Base-by-base conservation (phyloP, 257 asterid species). In the Phtheirospermum japonicum region DNA sequence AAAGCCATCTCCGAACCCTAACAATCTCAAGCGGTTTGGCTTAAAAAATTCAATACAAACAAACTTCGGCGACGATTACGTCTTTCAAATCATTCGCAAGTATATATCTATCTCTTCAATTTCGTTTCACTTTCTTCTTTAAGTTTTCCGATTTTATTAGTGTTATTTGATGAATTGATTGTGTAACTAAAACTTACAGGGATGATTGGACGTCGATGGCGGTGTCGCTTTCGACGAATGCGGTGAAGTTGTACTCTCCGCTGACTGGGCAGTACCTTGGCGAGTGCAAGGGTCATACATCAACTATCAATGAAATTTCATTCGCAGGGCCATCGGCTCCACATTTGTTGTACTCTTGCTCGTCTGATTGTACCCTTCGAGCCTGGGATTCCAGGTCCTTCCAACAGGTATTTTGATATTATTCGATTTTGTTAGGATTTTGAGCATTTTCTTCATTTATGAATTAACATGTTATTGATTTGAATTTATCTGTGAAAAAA, bases 351-450 rank as follows among this genome's bases (percentile, higher is more conserved):
- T 80, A 88, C 71, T 86, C 99, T 37, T 85, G 90, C 71, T 89
- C 99, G 9, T 83, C 94, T 6, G 99, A 93, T 73, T 71, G 82
- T 19, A 89, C 95, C 28, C 37, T 93, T 55, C 77, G 96, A 87
- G 95, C 95, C 64, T 93, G 99, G 99, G 99, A 93, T 70, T 74
- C 95, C 18, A 75, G 99, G 82, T 79, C 92, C 49, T 85, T 75
- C 64, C 85, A 80, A 61, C 95, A 89, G 97, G 99, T 84, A 18
- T 58, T 16, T 33, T 17, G n/a, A 5, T 43, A 19, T 65, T 66
- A 8, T 36, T 9, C 1, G 42, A 6, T 55, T 8, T 19, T 7
- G n/a, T 61, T 20, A 17, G 12, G 3, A 1, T 18, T n/a, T 65
- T 30, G 2, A n/a, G 28, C 23, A 2, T 20, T 45, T 45, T 20